Evolutionary conservation across 805 yeast species (phyloP), one percentile per base, ranked within the genome.

Genomic region (Ascoidea rubescens): DNA sequence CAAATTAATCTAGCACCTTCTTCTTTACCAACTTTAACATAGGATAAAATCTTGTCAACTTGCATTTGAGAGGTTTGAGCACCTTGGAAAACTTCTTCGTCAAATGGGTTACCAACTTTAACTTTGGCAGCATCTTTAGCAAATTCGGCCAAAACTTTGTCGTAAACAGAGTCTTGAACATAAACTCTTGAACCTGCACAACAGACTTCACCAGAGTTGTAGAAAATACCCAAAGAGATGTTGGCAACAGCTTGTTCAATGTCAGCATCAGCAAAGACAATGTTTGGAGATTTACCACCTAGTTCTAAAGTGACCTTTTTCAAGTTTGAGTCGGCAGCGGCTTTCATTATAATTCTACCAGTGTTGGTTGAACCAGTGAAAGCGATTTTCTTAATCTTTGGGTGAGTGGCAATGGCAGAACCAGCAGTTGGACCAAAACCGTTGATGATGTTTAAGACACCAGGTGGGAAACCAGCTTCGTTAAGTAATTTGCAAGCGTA

Each of bases 291-390:
- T 73, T 90, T 90, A 66, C 98, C 98, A 65, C 98, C 98, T 62
- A 89, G 80, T 73, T 90, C 98, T 65, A 90, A 77, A 47, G 97
- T 90, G 57, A 89, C 87, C 68, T 86, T 88, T 77, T 90, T 90
- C 68, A 90, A 75, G 69, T 82, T 81, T 49, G 87, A 77, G 56
- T 79, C 80, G 57, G 95, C 87, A 56, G 96, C 90, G 55, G 77
- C 74, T 68, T 77, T 78, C 84, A 87, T 83, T 64, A 90, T 86
- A 61, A 70, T 71, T 67, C 86, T 84, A 64, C 97, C 98, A 55
- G 77, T 74, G 89, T 91, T 88, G 52, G 96, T 90, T 45, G 96
- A 89, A 59, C 97, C 97, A 53, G 97, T 90, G 72, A 90, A 90
- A 10, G 96, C 95, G 64, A 90, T 76, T 76, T 90, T 90, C 72